Conservation (phyloP, 345 rosid species). For the Noccaea caerulescens region DNA sequence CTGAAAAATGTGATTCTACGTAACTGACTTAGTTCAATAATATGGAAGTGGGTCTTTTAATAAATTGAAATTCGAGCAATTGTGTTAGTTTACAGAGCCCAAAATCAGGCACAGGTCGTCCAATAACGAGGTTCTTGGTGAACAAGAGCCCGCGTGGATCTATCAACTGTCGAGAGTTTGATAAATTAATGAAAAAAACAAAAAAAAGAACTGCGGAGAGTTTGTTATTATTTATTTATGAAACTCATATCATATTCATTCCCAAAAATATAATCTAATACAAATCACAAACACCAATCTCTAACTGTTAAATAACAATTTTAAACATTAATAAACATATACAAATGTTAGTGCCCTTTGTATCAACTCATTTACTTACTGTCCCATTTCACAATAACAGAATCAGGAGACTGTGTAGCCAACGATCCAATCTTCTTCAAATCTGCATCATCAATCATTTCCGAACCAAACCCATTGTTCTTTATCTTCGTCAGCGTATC, state of each 20-base stretch:
- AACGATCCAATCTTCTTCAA: conserved; percentile 50
- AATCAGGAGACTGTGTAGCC: conserved; percentile 51
- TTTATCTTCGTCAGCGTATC: conserved; percentile 54
- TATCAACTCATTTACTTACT: conserved; percentile 46
- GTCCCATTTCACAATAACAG: conserved; percentile 57
- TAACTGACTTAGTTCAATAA: background rate
- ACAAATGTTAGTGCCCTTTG: conserved; percentile 28
- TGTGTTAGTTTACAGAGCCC: background rate
- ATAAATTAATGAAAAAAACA: no score
- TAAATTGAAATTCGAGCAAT: background rate
- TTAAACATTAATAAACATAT: conserved; percentile 24
- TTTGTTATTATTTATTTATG: background rate
- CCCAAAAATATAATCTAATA: conserved; percentile 28
- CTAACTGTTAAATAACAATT: conserved; percentile 28
- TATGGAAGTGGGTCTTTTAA: background rate
- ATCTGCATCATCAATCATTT: conserved; percentile 35
- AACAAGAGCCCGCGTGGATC: background rate
- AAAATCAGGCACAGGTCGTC: background rate
- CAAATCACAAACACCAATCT: conserved; percentile 19
- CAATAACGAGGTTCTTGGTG: no score
- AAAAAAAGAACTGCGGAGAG: background rate
- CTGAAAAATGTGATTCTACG: background rate
- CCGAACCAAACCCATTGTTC: conserved; percentile 29
- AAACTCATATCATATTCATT: conserved; percentile 37
- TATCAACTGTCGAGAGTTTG: background rate